Evolutionary conservation across 192 early-diverging fungal genomes (phyloP), one percentile per base, ranked within the genome.

Genomic region (Spizellomyces punctatus): DNA sequence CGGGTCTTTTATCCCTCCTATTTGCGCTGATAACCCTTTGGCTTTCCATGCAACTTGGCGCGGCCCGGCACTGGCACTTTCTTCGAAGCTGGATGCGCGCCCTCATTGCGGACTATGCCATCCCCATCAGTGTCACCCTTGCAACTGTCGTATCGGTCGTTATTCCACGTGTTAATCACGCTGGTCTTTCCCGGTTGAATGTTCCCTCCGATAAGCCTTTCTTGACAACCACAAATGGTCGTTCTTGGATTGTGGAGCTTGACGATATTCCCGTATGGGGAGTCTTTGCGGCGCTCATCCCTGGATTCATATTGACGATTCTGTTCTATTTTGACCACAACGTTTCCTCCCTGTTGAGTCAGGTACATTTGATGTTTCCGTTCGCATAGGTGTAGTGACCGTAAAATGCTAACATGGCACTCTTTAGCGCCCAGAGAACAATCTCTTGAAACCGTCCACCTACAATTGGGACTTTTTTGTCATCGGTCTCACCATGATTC

Each of bases 311-410:
- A 7, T 47, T 75, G 67, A 69, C 66, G 10, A 58, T 68, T 0
- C 67, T 75, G 5, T 64, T 75, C 47, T 69, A 44, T 36, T 75
- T 75, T 41, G 73, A 75, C 67, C 73, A 75, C 48, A 75, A 75
- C 42, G 73, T 75, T 19, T 75, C 73, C 8, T 68, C 73, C 12
- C 42, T 75, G 22, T 42, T 75, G 49, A 47, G 44, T 10, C 72
- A 73, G 45, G 65, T 66, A 52, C 22, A 50, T 48, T 22, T 27
- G 5, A 36, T 36, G 27, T 3, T 3, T 36, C 27, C 27, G 27
- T 36, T 36, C 27, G 27, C 8, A 0, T n/a, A 6, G 61, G 2
- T 42, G 10, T 44, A 8, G 7, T 63, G 12, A 36, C 27, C 27
- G 27, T 36, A 36, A 36, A 36, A 36, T 2, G 27, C 27, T 36